Conservation (phyloP, 176 grass and related monocot genomes). For the Oryza punctata region DNA sequence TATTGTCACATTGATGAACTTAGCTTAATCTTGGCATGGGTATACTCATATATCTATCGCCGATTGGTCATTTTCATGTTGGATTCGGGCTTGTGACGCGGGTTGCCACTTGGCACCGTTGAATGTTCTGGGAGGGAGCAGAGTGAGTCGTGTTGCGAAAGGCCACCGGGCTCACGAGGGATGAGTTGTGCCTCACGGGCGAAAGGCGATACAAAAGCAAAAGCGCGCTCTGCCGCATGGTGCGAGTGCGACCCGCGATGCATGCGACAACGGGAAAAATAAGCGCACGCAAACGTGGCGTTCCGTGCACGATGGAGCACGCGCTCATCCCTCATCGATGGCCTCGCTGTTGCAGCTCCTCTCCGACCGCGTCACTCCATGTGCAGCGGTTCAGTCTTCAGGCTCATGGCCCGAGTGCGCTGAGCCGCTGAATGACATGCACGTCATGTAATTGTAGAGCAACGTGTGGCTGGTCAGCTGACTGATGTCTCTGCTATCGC, state of each 20-base stretch:
- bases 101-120: not conserved
- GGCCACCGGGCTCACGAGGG: slow-evolving; percentile 17
- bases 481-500: no score
- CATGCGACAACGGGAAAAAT: not conserved
- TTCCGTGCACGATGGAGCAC: slow-evolving; percentile 28
- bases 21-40: not conserved
- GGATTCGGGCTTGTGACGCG: not conserved
- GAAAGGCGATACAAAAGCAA: not conserved
- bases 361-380: not conserved
- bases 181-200: not conserved
- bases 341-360: not conserved
- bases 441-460: not conserved
- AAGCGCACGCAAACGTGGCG: slow-evolving; percentile 11
- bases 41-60: not conserved
- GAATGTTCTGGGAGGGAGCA: not conserved
- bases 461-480: not conserved
- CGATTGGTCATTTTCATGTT: not conserved
- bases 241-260: not conserved
- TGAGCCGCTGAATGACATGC: not conserved
- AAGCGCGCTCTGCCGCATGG: not conserved
- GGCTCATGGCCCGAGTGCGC: not conserved
- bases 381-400: no score
- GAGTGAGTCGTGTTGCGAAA: not conserved
- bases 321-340: not conserved
- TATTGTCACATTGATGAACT: slow-evolving; percentile 14